Evolutionary conservation across 768 basidiomycete species (phyloP).

Genomic region (Paxillus ammoniavirescens): DNA sequence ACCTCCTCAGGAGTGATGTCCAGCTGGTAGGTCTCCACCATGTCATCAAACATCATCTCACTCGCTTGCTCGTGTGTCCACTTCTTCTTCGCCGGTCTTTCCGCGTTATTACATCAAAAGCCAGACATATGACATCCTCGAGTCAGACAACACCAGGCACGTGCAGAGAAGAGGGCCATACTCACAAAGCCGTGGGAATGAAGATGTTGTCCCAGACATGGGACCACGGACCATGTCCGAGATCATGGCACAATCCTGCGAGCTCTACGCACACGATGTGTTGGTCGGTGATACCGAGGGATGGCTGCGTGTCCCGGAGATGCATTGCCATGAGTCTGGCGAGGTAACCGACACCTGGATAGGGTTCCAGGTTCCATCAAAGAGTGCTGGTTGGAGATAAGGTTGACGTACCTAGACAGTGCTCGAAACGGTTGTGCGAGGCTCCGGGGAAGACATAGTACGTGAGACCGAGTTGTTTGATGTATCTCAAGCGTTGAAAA

Average conservation of each 20-base stretch:
- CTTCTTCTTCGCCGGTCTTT: conserved; percentile 40
- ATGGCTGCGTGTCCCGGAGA: conserved; percentile 55
- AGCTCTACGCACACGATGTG: conserved; percentile 77
- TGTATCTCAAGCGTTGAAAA: conserved; percentile 72
- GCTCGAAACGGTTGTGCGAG: conserved; percentile 81
- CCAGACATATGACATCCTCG: background rate
- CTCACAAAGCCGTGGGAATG: conserved; percentile 66
- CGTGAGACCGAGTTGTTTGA: conserved; percentile 81
- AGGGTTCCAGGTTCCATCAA: conserved; percentile 1
- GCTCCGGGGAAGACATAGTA: conserved; percentile 78
- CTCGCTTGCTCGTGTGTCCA: conserved; percentile 84
- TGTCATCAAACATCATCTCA: conserved; percentile 77
- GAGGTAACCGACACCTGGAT: conserved; percentile 70
- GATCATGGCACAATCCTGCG: conserved; percentile 81
- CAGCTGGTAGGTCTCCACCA: conserved; percentile 57
- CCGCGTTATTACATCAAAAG: background rate
- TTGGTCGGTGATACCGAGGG: conserved; percentile 63
- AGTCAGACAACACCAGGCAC: background rate
- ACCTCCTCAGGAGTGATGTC: conserved; percentile 48
- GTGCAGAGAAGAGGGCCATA: conserved; percentile 5
- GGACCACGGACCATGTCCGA: conserved; percentile 84
- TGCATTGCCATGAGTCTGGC: conserved; percentile 62
- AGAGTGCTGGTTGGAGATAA: background rate
- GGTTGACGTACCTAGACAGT: conserved; percentile 63
- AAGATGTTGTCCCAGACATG: conserved; percentile 80